Evolutionary conservation across 805 yeast species (phyloP).

Genomic region (Barnettozyma pratensis): DNA sequence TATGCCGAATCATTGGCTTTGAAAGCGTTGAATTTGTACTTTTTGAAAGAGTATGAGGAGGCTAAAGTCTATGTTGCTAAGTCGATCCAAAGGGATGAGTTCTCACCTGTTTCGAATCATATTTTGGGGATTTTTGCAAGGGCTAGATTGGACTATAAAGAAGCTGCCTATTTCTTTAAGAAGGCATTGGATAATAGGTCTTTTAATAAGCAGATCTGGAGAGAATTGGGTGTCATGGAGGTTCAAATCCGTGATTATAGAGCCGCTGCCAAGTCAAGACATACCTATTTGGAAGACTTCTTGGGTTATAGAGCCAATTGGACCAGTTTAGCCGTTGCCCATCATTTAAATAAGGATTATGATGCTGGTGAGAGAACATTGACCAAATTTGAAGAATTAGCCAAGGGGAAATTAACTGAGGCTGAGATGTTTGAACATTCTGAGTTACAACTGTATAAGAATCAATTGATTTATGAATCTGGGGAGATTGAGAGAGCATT

Average conservation of each 20-base stretch:
- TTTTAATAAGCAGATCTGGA: constrained; percentile 67
- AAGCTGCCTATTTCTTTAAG: constrained; percentile 74
- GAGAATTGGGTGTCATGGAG: constrained; percentile 79
- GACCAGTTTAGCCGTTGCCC: constrained; percentile 85
- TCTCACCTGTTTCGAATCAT: constrained; percentile 74
- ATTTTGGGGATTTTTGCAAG: constrained; percentile 82
- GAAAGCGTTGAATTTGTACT: constrained; percentile 68
- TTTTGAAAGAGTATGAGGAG: constrained; percentile 54
- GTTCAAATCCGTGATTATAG: constrained; percentile 74
- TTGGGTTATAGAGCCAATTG: constrained; percentile 87
- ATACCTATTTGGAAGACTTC: constrained; percentile 59
- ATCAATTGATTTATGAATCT: constrained; percentile 57
- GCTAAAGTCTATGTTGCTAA: constrained; percentile 56
- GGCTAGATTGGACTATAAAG: constrained; percentile 58
- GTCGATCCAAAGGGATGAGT: constrained; percentile 55
- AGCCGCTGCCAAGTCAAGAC: constrained; percentile 57
- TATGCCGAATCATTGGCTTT: constrained; percentile 81
- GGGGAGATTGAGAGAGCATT: constrained; percentile 33
- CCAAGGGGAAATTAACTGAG: constrained; percentile 62
- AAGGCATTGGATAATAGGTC: constrained; percentile 75
- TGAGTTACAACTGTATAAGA: constrained; percentile 74
- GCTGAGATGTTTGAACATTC: constrained; percentile 72
- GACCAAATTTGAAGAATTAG: constrained; percentile 67
- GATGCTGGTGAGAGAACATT: constrained; percentile 68
- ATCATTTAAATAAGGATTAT: constrained; percentile 65